Base-by-base conservation (phyloP, 108 stramenopile species). In the Discostella stelligeroides region DNA sequence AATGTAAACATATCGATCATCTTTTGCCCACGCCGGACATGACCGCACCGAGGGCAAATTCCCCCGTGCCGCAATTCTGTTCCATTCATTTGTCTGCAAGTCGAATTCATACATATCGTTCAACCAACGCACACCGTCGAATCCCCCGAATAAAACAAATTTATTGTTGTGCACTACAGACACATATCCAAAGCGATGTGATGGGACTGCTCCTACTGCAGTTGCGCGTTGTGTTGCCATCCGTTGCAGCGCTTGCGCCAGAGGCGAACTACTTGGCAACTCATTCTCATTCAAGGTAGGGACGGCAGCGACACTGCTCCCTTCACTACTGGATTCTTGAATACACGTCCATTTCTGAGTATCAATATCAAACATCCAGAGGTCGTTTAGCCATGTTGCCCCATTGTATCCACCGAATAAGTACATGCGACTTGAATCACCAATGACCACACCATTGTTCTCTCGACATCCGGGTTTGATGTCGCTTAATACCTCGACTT, bases 381-480 rank as follows among this genome's bases (percentile, higher is more conserved):
- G 65, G 72, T 98, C 97, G 59, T 96, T 96, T 48, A 98, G 80
- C 96, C 96, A 97, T 17, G 72, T 61, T 11, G 65, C 75, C 0
- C 95, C 95, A 75, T 95, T 86, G 73, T 92, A 95, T 1, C 92
- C 92, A 6, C 97, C 97, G 59, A 98, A 98, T 3, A 98, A 77
- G 73, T 94, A 96, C 8, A 98, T 85, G 4, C 75, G 59, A 47
- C 72, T 59, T 23, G 75, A 81, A 64, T 88, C 87, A 0, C 86
- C 78, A 40, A 91, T 89, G 41, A 88, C 87, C 0, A 90, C 89
- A 5, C 93, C 89, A 66, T 92, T 95, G 60, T 92, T 95, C 69
- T 95, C 93, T 2, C 93, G 85, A 69, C 89, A 89, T 45, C 92
- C 86, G 41, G 92, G 96, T 68, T 83, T 82, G 58, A 79, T 67